phyloP scores from a whole-genome alignment of 306 rosid genomes.

The Dryas octopetala region DNA sequence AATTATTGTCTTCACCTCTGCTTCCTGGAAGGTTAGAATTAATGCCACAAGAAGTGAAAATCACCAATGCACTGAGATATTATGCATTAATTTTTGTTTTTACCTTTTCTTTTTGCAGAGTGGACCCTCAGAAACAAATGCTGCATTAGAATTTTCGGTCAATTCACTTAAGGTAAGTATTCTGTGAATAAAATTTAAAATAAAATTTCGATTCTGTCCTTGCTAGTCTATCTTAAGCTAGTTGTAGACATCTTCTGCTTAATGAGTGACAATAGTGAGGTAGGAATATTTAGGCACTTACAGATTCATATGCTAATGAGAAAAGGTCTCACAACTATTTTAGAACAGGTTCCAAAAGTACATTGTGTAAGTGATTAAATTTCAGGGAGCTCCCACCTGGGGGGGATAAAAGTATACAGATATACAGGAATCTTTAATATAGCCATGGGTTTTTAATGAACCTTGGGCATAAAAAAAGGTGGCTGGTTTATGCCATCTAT shows the following conservation, averaged over 20 bases:
- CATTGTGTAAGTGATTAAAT: neutral
- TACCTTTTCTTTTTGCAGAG: constrained; percentile 42
- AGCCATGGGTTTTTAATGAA: neutral
- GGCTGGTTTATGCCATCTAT: neutral
- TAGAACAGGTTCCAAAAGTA: neutral
- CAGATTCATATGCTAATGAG: neutral
- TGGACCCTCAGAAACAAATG: constrained; percentile 93
- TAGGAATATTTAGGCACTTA: neutral
- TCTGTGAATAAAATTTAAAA: neutral
- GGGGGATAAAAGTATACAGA: neutral
- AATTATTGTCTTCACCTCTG: constrained; percentile 11
- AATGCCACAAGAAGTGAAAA: neutral
- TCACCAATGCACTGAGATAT: neutral
- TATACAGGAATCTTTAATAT: neutral
- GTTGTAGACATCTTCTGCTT: neutral
- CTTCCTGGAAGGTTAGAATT: neutral
- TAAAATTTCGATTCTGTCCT: neutral
- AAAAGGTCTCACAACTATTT: neutral
- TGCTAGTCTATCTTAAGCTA: neutral
- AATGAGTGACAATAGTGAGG: neutral
- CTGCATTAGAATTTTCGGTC: constrained; percentile 89
- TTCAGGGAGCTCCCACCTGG: too few species aligned
- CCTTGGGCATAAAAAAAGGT: neutral
- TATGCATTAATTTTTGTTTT: constrained; percentile 3
- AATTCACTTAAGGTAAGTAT: constrained; percentile 71